Evolutionary conservation across 2,329 filamentous ascomycete genomes (phyloP), one percentile per base, ranked within the genome.

Genomic region (Cadophora malorum): DNA sequence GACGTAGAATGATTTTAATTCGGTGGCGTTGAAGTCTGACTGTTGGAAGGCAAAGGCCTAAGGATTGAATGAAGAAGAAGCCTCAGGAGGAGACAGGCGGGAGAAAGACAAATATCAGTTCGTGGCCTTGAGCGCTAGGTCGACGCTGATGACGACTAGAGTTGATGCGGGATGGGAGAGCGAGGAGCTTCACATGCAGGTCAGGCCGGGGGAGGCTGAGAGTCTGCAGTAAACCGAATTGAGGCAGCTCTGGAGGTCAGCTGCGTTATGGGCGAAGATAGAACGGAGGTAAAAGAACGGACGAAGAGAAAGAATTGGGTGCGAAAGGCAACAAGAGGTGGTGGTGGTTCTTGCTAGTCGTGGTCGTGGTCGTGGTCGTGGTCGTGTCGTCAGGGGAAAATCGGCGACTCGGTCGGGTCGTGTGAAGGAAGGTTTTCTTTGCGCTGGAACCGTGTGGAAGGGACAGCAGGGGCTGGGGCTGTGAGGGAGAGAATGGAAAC

Each of bases 111-210:
- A 58, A 60, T 72, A 69, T 70, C 61, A 71, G 28, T 67, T 72
- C 62, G 62, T 62, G 70, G 64, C 56, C 64, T 74, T 38, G 28
- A 19, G 65, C 65, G 55, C 66, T 70, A 73, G 69, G 68, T 64
- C 56, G 66, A 19, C n/a, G 47, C 64, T 49, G 69, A 74, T 74
- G 73, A 75, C 70, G 74, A 75, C 69, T 72, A 59, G 69, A 72
- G 38, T 58, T 28, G 66, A 45, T 53, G 21, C 33, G 58, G 61
- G 63, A 69, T 71, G 70, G 67, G 68, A 33, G 63, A 25, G n/a
- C 4, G 16, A 14, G 41, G 21, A 31, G 35, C 61, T 68, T 69
- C 67, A 72, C 67, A 70, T 70, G 69, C 68, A 67, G 49, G 12
- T 53, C n/a, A 12, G 38, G 21, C n/a, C 23, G 38, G 58, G 38